Conservation (phyloP, 1,284 basidiomycete genomes). For the Pterulicium gracile region DNA sequence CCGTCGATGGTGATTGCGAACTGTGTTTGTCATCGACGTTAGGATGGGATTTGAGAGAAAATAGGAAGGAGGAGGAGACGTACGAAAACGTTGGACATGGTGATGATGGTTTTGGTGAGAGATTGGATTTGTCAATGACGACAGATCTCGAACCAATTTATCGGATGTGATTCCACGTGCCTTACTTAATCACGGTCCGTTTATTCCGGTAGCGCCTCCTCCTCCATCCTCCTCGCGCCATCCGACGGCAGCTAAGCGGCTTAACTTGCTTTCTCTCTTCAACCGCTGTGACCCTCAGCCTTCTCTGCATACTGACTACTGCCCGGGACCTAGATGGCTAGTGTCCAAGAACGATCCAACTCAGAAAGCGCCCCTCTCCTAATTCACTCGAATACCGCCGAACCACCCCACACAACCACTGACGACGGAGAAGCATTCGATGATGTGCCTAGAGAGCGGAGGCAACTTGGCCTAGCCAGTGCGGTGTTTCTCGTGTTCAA, state of each 20-base stretch:
- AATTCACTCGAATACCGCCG: neutral
- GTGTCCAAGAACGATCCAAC: neutral
- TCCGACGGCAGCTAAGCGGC: neutral
- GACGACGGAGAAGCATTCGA: conserved; percentile 28
- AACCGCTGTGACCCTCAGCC: no score
- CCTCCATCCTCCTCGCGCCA: neutral
- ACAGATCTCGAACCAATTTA: no score
- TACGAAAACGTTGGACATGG: neutral
- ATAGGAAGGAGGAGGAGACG: neutral
- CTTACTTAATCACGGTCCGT: neutral
- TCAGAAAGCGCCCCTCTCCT: neutral
- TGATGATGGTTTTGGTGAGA: conserved; percentile 1
- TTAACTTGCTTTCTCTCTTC: neutral
- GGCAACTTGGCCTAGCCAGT: conserved; percentile 39
- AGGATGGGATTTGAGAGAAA: no score
- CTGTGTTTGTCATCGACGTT: no score
- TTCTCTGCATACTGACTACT: neutral
- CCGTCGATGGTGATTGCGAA: conserved; percentile 77
- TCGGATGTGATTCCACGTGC: no score
- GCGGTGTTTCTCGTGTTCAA: conserved; percentile 68
- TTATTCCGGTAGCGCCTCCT: neutral
- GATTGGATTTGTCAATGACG: neutral
- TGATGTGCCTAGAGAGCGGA: conserved; percentile 29
- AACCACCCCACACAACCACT: no score
- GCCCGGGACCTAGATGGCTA: neutral